These are phyloP conservation scores for Aspergillus fumigatus DNA, from an alignment of 2,329 filamentous ascomycete species.

Conservation along the genomic window DNA sequence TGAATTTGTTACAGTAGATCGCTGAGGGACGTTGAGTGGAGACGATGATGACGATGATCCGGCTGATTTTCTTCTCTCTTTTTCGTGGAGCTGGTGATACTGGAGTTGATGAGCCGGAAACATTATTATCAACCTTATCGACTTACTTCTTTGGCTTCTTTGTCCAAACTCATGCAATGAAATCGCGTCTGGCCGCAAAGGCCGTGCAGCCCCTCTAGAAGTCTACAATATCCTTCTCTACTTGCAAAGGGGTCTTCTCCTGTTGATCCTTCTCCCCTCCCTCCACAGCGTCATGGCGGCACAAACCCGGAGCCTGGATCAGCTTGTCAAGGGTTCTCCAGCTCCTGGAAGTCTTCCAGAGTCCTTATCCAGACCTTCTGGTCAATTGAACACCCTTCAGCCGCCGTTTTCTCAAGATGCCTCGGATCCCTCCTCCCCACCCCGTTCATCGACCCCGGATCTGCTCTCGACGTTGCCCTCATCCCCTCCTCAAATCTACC, in stretches of 20 bases:
- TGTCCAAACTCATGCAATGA: constrained; percentile 17
- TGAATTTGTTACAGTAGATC: neutral
- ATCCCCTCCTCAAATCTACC: constrained; percentile 91
- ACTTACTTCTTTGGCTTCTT: neutral
- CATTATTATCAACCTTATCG: neutral
- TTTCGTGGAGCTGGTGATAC: neutral
- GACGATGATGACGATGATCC: neutral
- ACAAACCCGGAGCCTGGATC: constrained; percentile 60
- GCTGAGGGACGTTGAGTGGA: neutral
- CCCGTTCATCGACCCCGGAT: constrained; percentile 51
- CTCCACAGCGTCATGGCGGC: constrained; percentile 50
- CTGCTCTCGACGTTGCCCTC: constrained; percentile 79
- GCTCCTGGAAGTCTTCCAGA: constrained; percentile 49
- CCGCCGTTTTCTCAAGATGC: constrained; percentile 13
- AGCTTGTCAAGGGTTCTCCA: constrained; percentile 86
- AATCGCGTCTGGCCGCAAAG: constrained; percentile 24
- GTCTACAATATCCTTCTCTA: constrained; percentile 1
- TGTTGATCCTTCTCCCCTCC: constrained; percentile 4
- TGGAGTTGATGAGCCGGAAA: neutral
- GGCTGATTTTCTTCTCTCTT: neutral
- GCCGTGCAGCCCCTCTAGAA: constrained; percentile 16
- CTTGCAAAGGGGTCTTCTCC: neutral
- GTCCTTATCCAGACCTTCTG: constrained; percentile 29
- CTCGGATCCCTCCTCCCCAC: constrained; percentile 41
- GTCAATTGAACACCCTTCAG: constrained; percentile 18